These are phyloP conservation scores for Mycena metata DNA, from an alignment of 768 basidiomycete species.

Conservation along the genomic window DNA sequence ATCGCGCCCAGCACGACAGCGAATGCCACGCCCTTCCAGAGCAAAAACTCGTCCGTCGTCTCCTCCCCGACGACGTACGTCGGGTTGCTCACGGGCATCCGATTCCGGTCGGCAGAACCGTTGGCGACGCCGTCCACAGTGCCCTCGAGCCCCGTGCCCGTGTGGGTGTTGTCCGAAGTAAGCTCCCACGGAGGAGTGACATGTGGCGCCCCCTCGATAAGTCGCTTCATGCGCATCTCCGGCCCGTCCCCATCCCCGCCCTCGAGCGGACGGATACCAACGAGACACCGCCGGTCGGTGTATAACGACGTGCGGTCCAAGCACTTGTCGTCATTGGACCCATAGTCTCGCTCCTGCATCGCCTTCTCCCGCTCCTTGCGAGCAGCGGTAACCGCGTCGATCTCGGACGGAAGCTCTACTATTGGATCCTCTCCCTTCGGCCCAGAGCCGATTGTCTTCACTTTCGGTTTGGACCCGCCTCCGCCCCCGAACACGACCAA, in stretches of 20 bases:
- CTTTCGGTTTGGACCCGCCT: slow-evolving; percentile 27
- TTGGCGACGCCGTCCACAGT: slow-evolving; percentile 33
- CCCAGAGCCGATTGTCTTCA: too few species aligned
- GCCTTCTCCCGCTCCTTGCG: slow-evolving; percentile 58
- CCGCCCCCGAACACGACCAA: slow-evolving; percentile 77
- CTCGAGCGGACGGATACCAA: slow-evolving; percentile 72
- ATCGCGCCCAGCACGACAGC: slow-evolving; percentile 45
- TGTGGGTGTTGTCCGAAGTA: slow-evolving; percentile 6
- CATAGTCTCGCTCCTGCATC: slow-evolving; percentile 35
- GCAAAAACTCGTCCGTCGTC: slow-evolving; percentile 4
- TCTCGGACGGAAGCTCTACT: slow-evolving; percentile 52
- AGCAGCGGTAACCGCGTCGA: slow-evolving; percentile 61
- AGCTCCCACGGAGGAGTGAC: slow-evolving; percentile 46
- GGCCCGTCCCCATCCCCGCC: slow-evolving; percentile 58
- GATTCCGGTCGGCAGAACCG: slow-evolving; percentile 6
- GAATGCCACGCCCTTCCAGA: slow-evolving; percentile 45
- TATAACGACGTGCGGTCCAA: slow-evolving; percentile 38
- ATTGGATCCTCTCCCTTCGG: too few species aligned
- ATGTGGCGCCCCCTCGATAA: slow-evolving; percentile 71
- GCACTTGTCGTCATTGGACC: slow-evolving; percentile 36
- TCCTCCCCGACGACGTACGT: neutral
- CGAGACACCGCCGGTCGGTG: slow-evolving; percentile 69
- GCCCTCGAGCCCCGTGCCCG: slow-evolving; percentile 28
- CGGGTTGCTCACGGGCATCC: neutral
- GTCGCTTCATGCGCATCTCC: slow-evolving; percentile 59